phyloP scores from a whole-genome alignment of 805 yeast genomes.

The Komagataella mondaviorum region DNA sequence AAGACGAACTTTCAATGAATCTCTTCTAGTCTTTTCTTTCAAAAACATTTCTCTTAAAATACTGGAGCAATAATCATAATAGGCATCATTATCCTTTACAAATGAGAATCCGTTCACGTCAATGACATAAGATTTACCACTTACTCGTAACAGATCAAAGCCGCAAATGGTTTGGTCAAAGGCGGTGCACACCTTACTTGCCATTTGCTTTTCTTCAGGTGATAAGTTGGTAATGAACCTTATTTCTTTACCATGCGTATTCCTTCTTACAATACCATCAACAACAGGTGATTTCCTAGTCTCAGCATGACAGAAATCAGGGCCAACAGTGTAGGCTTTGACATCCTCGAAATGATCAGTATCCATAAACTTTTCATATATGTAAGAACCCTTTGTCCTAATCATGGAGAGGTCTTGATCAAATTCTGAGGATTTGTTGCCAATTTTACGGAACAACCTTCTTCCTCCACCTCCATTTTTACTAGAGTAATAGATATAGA shows the following conservation, averaged over 20 bases:
- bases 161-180: slow-evolving; percentile 96
- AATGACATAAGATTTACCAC: slow-evolving; percentile 81
- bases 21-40: slow-evolving; percentile 40
- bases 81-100: slow-evolving; percentile 80
- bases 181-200: slow-evolving; percentile 55
- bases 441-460: slow-evolving; percentile 85
- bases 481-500: slow-evolving; percentile 78
- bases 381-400: slow-evolving; percentile 80
- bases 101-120: slow-evolving; percentile 98
- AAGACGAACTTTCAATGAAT: slow-evolving; percentile 19
- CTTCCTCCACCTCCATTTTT: slow-evolving; percentile 97
- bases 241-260: slow-evolving; percentile 94
- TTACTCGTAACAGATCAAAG: slow-evolving; percentile 81
- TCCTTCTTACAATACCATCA: slow-evolving; percentile 96
- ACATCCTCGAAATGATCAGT: slow-evolving; percentile 98
- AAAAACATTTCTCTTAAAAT: slow-evolving; percentile 66
- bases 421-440: slow-evolving; percentile 92
- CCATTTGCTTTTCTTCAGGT: slow-evolving; percentile 68
- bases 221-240: slow-evolving; percentile 76
- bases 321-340: slow-evolving; percentile 95
- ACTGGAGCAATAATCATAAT: slow-evolving; percentile 73
- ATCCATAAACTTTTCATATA: slow-evolving; percentile 93
- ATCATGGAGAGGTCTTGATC: slow-evolving; percentile 68
- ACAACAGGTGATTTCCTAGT: slow-evolving; percentile 98
- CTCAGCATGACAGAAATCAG: slow-evolving; percentile 88